Conservation (phyloP, 2,329 filamentous ascomycete species). For the Pseudogymnoascus sp. region DNA sequence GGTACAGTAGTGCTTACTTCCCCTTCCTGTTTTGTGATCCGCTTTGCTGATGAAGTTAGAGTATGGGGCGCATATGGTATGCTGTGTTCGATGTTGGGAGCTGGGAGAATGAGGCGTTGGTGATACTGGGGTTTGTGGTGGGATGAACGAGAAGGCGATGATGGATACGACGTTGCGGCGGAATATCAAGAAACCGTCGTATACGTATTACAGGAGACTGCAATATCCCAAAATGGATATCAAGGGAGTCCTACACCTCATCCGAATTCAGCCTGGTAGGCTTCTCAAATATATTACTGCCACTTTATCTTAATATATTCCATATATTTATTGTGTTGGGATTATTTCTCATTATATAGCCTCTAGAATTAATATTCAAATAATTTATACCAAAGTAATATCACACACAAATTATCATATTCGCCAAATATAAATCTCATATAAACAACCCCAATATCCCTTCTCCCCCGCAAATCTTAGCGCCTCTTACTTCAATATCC, state of each 20-base stretch:
- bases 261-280: too few relatives aligned
- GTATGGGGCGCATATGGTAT: background rate
- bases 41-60: background rate
- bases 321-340: background rate
- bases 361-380: too few relatives aligned
- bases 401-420: background rate
- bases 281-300: too few relatives aligned
- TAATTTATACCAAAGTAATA: background rate
- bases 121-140: background rate
- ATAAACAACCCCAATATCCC: background rate
- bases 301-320: background rate
- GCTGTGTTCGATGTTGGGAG: background rate
- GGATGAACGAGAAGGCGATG: background rate
- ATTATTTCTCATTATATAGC: background rate
- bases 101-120: background rate
- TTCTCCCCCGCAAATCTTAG: background rate
- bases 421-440: background rate
- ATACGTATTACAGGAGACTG: background rate
- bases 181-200: background rate
- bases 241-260: too few relatives aligned
- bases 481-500: background rate
- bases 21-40: background rate
- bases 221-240: background rate
- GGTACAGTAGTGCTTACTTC: background rate
- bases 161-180: background rate